Evolutionary conservation across 768 basidiomycete genomes (phyloP).

Genomic region (Leccinum subtestaceum): DNA sequence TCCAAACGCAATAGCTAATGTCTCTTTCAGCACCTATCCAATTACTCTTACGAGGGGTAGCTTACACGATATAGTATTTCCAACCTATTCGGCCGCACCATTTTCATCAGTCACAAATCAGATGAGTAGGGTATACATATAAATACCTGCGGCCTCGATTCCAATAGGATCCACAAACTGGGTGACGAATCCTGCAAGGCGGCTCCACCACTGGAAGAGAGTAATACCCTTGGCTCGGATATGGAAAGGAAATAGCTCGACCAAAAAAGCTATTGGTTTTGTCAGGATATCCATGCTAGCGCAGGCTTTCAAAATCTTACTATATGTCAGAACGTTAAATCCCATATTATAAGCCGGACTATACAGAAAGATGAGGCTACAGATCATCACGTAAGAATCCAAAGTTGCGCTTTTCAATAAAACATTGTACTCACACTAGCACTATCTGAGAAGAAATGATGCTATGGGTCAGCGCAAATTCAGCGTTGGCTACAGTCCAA

Average conservation of each 20-base stretch:
- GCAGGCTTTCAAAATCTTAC: neutral
- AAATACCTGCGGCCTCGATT: constrained; percentile 8
- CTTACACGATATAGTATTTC: constrained; percentile 18
- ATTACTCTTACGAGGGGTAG: rapidly evolving
- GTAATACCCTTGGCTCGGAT: constrained; percentile 60
- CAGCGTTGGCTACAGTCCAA: constrained; percentile 20
- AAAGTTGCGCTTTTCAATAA: neutral
- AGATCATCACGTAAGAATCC: neutral
- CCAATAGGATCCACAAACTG: constrained; percentile 20
- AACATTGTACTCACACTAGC: constrained; percentile 5
- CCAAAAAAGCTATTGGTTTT: constrained; percentile 47
- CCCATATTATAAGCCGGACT: constrained; percentile 15
- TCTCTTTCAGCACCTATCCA: neutral
- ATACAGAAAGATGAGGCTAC: constrained; percentile 21
- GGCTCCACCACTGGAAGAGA: constrained; percentile 57
- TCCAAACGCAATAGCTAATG: constrained; percentile 16
- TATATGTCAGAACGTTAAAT: constrained; percentile 7
- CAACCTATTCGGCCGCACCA: constrained; percentile 4
- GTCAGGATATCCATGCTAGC: neutral
- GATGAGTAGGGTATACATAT: neutral
- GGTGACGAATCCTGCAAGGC: constrained; percentile 27
- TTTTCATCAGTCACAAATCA: neutral
- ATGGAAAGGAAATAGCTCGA: constrained; percentile 68
- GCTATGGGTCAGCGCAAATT: constrained; percentile 16
- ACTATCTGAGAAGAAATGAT: constrained; percentile 4